Percentiles rank a stretch among this genome's conserved stretches.
phyloP scores from a whole-genome alignment of 2,329 filamentous ascomycete genomes.

The Didymella keratinophila region DNA sequence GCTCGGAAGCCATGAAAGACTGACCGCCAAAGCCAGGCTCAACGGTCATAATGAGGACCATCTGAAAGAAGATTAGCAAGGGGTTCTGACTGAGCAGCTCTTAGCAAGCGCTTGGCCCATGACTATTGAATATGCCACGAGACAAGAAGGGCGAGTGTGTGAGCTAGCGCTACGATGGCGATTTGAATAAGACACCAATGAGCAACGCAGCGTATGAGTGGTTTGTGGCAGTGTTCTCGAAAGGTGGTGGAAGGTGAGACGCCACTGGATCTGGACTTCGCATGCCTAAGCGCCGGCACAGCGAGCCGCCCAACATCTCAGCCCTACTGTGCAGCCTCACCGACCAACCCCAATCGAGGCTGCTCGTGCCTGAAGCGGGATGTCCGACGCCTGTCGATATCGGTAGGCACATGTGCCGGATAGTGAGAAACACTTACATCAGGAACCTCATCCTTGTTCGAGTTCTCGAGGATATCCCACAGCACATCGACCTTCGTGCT shows the following conservation, averaged over 20 bases:
- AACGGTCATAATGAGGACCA: slow-evolving; percentile 99
- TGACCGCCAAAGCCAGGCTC: slow-evolving; percentile 97
- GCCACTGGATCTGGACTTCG: slow-evolving; percentile 28
- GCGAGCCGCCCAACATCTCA: slow-evolving; percentile 37
- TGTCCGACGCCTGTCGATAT: not conserved
- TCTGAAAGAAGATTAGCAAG: slow-evolving; percentile 62
- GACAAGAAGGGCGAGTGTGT: slow-evolving; percentile 22
- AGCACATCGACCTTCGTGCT: slow-evolving; percentile 89
- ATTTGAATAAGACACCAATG: slow-evolving; percentile 21
- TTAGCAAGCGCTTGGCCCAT: not conserved
- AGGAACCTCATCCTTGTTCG: slow-evolving; percentile 76
- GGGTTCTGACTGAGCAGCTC: not conserved
- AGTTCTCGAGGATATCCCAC: slow-evolving; percentile 83
- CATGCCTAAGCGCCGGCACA: slow-evolving; percentile 45
- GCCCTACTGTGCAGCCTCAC: slow-evolving; percentile 26
- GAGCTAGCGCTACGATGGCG: slow-evolving; percentile 10
- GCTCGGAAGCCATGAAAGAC: slow-evolving; percentile 96
- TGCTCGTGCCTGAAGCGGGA: not conserved
- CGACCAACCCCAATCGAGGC: not conserved
- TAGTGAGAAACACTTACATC: slow-evolving; percentile 70
- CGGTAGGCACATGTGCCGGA: not conserved
- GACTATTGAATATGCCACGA: slow-evolving; percentile 20
- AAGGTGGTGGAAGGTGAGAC: slow-evolving; percentile 20
- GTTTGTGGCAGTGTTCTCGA: slow-evolving; percentile 25
- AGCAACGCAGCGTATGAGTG: not conserved